phyloP scores from a whole-genome alignment of 768 basidiomycete genomes.

The Boletellus sp. region DNA sequence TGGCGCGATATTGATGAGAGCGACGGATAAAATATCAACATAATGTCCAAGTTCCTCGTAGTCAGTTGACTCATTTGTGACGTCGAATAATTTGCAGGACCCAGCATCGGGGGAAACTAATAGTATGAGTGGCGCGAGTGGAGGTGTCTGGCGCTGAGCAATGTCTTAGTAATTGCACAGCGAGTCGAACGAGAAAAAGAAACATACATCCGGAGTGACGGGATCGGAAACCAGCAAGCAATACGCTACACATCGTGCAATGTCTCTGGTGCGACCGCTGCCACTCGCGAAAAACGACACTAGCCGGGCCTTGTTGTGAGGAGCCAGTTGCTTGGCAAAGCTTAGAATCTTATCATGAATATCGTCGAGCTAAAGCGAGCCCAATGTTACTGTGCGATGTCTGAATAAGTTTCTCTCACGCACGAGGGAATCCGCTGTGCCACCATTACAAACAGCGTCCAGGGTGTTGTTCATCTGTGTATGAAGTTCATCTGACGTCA shows the following conservation, averaged over 20 bases:
- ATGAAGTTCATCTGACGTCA: constrained; percentile 41
- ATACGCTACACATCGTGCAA: constrained; percentile 58
- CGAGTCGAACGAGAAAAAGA: neutral
- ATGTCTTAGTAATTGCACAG: neutral
- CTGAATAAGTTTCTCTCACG: constrained; percentile 1
- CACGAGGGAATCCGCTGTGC: constrained; percentile 33
- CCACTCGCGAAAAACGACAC: constrained; percentile 51
- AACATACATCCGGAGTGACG: constrained; percentile 13
- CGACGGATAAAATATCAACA: constrained; percentile 54
- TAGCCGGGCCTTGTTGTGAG: constrained; percentile 48
- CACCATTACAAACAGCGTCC: constrained; percentile 41
- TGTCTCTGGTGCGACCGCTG: constrained; percentile 45
- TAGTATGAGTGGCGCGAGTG: constrained; percentile 47
- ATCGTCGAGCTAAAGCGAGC: constrained; percentile 41
- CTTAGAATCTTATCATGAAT: constrained; percentile 45
- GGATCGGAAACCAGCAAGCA: constrained; percentile 18
- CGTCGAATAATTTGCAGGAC: constrained; percentile 46
- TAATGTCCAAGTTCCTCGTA: constrained; percentile 58
- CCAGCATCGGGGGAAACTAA: constrained; percentile 46
- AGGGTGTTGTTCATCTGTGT: constrained; percentile 46
- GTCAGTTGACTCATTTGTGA: constrained; percentile 52
- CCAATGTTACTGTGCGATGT: neutral
- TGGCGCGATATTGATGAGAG: constrained; percentile 52
- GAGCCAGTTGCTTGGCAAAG: constrained; percentile 38
- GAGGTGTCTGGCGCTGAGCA: constrained; percentile 45